Evolutionary conservation across 2,329 filamentous ascomycete species (phyloP).

Genomic region (Spiromastix sp.): DNA sequence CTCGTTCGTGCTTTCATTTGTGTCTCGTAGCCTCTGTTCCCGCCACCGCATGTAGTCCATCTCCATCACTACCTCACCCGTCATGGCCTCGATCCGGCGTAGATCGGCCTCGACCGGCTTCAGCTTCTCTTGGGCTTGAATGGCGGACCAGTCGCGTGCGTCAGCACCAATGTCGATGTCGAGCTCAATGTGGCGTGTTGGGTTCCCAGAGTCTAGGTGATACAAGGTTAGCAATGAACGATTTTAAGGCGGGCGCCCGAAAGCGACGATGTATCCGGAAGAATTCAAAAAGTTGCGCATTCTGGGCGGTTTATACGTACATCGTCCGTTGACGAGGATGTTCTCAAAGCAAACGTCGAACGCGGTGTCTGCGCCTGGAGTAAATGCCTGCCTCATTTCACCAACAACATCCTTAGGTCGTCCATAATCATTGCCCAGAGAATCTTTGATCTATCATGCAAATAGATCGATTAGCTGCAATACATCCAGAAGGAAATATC

Average conservation of each 20-base stretch:
- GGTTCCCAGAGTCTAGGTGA: slow-evolving; percentile 31
- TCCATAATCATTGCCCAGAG: slow-evolving; percentile 92
- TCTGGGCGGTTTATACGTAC: slow-evolving; percentile 52
- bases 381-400: slow-evolving; percentile 89
- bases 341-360: slow-evolving; percentile 98
- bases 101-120: slow-evolving; percentile 95
- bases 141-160: slow-evolving; percentile 95
- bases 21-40: slow-evolving; percentile 94
- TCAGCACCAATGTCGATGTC: slow-evolving; percentile 95
- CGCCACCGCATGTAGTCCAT: slow-evolving; percentile 89
- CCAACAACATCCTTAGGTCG: slow-evolving; percentile 82
- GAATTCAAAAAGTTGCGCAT: neutral
- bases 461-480: slow-evolving; percentile 5
- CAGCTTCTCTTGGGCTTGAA: slow-evolving; percentile 93
- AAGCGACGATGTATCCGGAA: no score
- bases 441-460: slow-evolving; percentile 69
- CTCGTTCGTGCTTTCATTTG: slow-evolving; percentile 98
- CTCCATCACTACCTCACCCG: slow-evolving; percentile 77
- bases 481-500: neutral
- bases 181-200: slow-evolving; percentile 68
- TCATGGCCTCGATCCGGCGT: slow-evolving; percentile 81
- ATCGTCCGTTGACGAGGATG: slow-evolving; percentile 46
- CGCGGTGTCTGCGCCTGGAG: slow-evolving; percentile 77
- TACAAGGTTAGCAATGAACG: slow-evolving; percentile 3
- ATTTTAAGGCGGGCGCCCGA: slow-evolving; percentile 2